Evolutionary conservation across 345 rosid genomes (phyloP), one percentile per base, ranked within the genome.

Genomic region (Noccaea caerulescens): DNA sequence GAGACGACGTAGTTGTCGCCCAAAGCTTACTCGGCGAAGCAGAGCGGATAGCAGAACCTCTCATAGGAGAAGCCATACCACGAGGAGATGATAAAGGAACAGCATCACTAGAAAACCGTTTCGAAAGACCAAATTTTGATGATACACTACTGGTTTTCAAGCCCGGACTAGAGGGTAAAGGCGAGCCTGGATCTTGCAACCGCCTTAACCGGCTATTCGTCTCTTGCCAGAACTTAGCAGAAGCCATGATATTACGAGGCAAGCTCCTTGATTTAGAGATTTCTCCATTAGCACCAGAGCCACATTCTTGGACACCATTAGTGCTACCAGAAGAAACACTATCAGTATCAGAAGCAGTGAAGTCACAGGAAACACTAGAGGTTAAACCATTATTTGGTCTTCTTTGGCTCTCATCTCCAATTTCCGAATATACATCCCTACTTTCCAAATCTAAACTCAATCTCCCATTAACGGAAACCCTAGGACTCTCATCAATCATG

Each of bases 141-240:
- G 87, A 81, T 52, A 78, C 16, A 62, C 83, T 82, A 69, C 80
- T 79, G 14, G 73, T 80, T 83, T 88, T 85, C 20, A 86, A 84
- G 56, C 82, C 84, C 2, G 93, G 93, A 69, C 90, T 87, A 33
- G 83, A 46, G 4, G 84, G 84, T 67, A 89, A 69, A 13, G 95
- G 95, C 0, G 96, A 91, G 5, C 97, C 87, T 0, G 95, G 96
- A 82, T 94, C 97, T 68, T 88, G 99, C 77, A 94, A 76, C 66
- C 99, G 79, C 73, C 99, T 88, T 82, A 94, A 72, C 79, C 99
- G 79, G 81, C 86, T 89, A 69, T 94, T 94, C 43, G 99, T 94
- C 81, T 94, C 99, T 73, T 91, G 99, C 99, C 99, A 94, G 76
- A 94, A 94, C 86, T 85, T 89, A 8, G 97, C 94, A 32, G 99